These are phyloP conservation scores for Bruguiera parviflora DNA, from an alignment of 345 rosid species.

Conservation along the genomic window DNA sequence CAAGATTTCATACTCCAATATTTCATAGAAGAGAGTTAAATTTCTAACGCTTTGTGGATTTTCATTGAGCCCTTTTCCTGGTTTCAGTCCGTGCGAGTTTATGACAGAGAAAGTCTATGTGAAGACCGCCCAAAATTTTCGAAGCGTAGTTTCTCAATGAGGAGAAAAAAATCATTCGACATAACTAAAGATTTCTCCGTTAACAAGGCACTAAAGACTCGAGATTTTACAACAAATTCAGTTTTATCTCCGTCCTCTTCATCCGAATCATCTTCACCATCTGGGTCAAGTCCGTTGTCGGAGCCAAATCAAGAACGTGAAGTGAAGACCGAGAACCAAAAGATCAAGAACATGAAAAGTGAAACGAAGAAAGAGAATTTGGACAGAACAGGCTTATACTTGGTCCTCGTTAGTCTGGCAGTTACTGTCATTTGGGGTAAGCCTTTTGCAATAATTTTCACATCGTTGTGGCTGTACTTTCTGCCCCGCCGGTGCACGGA, in stretches of 20 bases:
- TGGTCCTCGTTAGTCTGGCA: constrained; percentile 22
- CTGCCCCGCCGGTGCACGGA: constrained; percentile 10
- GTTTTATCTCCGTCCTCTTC: not conserved
- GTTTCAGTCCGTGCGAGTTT: constrained; percentile 29
- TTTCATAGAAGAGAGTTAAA: not conserved
- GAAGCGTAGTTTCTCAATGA: constrained; percentile 1
- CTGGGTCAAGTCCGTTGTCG: constrained; percentile 9
- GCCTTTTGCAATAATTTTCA: constrained; percentile 37
- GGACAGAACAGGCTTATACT: constrained; percentile 1
- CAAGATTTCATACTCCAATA: too few relatives aligned
- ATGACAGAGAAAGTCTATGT: constrained; percentile 9
- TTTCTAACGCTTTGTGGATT: not conserved
- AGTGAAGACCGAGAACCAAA: not conserved
- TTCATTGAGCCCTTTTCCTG: not conserved
- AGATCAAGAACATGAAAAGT: not conserved
- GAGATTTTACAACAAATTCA: not conserved
- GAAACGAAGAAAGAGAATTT: constrained; percentile 3
- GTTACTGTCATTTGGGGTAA: constrained; percentile 40
- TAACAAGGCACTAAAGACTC: not conserved
- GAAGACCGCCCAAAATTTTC: constrained; percentile 17
- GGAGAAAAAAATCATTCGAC: constrained; percentile 8
- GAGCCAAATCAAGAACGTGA: not conserved
- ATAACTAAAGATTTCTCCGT: not conserved
- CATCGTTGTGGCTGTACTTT: constrained; percentile 32
- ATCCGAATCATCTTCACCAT: not conserved